Evolutionary conservation across 495 filamentous ascomycete species (phyloP).

Genomic region (Durotheca rogersii): DNA sequence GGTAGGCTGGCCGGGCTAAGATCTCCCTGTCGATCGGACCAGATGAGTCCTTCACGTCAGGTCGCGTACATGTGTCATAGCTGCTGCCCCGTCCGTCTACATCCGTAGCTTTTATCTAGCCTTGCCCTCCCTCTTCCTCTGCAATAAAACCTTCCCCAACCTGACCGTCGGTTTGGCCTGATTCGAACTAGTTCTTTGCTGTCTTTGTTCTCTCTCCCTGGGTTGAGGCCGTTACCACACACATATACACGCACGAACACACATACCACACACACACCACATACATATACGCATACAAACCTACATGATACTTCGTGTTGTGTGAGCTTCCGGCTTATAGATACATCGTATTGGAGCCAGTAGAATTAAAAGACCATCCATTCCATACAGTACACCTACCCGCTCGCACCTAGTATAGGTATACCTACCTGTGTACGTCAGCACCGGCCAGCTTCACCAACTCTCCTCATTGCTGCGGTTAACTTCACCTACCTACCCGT

Average conservation of each 20-base stretch:
- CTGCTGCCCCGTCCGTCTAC: conserved; percentile 5
- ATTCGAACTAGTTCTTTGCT: too few species aligned
- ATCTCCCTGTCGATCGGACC: conserved; percentile 11
- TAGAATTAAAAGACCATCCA: too few species aligned
- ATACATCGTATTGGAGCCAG: too few species aligned
- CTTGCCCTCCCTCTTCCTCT: conserved; percentile 15
- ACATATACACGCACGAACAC: too few species aligned
- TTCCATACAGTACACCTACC: background rate
- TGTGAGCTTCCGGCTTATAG: too few species aligned
- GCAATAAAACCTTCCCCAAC: conserved; percentile 5
- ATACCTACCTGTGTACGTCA: too few species aligned
- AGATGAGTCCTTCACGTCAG: conserved; percentile 6
- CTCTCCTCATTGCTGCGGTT: background rate
- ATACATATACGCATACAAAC: too few species aligned
- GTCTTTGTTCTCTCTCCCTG: too few species aligned
- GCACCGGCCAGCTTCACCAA: background rate
- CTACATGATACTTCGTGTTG: too few species aligned
- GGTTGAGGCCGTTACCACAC: too few species aligned
- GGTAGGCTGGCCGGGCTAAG: conserved; percentile 5
- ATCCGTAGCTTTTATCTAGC: conserved; percentile 20
- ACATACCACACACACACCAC: too few species aligned
- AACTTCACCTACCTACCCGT: conserved; percentile 31
- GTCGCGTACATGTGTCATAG: conserved; percentile 6
- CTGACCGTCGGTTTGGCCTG: conserved; percentile 1
- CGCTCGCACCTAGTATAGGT: conserved; percentile 6